Evolutionary conservation across 176 grass and related monocot species (phyloP).

Genomic region (Puya raimondii): DNA sequence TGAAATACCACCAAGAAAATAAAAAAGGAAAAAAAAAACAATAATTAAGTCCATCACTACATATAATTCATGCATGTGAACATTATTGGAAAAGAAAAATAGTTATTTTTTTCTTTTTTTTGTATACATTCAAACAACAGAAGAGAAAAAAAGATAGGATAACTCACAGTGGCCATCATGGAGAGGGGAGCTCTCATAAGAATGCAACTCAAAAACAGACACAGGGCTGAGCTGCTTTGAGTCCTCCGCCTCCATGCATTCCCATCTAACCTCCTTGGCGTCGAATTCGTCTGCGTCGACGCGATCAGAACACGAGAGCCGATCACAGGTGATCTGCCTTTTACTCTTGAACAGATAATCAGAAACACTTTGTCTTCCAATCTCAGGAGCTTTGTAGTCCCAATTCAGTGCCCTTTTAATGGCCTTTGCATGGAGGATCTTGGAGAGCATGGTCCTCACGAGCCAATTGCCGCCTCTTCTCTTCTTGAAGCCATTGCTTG

Average conservation of each 20-base stretch:
- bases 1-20: neutral
- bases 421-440: slow-evolving; percentile 36
- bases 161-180: slow-evolving; percentile 20
- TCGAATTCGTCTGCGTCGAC: slow-evolving; percentile 14
- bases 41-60: no score
- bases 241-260: slow-evolving; percentile 19
- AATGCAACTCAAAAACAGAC: slow-evolving; percentile 62
- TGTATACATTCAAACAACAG: no score
- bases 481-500: slow-evolving; percentile 23
- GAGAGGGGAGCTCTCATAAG: slow-evolving; percentile 37
- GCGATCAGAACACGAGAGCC: neutral
- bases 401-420: slow-evolving; percentile 27
- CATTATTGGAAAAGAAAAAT: no score
- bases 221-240: slow-evolving; percentile 71
- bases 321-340: neutral
- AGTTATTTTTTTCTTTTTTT: no score
- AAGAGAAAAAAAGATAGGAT: no score
- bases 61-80: no score
- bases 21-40: neutral
- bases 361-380: neutral
- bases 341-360: neutral
- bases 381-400: slow-evolving; percentile 12
- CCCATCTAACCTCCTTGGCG: neutral
- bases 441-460: slow-evolving; percentile 41
- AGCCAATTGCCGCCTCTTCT: slow-evolving; percentile 11